A percentile compares a stretch with the other conserved stretches of the same genome.
Conservation (phyloP, 2,329 filamentous ascomycete genomes). For the Fusarium azukiicola region DNA sequence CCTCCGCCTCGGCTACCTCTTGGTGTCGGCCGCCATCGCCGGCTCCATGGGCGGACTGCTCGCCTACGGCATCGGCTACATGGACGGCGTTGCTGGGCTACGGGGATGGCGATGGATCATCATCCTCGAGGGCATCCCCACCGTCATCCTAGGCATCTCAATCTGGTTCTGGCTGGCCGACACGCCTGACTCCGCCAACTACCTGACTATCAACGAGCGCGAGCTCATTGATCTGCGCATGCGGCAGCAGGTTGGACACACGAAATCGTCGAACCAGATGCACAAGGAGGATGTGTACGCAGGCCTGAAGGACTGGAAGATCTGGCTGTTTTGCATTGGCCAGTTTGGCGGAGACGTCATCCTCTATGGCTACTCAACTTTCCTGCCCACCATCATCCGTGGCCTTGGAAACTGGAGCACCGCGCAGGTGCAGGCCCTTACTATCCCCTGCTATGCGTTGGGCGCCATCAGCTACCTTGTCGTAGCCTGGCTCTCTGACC, state of each 20-base stretch:
- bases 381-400: conserved; percentile 83
- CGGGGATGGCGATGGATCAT: conserved; percentile 78
- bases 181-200: conserved; percentile 73
- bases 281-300: conserved; percentile 77
- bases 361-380: conserved; percentile 81
- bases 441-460: conserved; percentile 83
- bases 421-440: conserved; percentile 78
- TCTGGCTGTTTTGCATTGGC: conserved; percentile 78
- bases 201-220: conserved; percentile 73
- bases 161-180: conserved; percentile 57
- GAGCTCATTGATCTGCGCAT: conserved; percentile 60
- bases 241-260: conserved; percentile 56
- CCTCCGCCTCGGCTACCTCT: conserved; percentile 54
- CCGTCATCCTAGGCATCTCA: conserved; percentile 57
- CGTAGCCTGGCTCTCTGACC: conserved; percentile 79
- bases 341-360: conserved; percentile 83
- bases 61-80: conserved; percentile 60
- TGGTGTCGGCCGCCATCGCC: conserved; percentile 52
- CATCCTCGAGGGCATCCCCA: conserved; percentile 69
- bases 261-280: conserved; percentile 54
- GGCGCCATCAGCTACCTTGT: conserved; percentile 80
- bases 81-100: conserved; percentile 51
- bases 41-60: conserved; percentile 53
- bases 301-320: conserved; percentile 80
- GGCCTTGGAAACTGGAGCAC: conserved; percentile 72